Evolutionary conservation across 495 filamentous ascomycete species (phyloP).

Genomic region (Hypoxylon lienhwacheense): DNA sequence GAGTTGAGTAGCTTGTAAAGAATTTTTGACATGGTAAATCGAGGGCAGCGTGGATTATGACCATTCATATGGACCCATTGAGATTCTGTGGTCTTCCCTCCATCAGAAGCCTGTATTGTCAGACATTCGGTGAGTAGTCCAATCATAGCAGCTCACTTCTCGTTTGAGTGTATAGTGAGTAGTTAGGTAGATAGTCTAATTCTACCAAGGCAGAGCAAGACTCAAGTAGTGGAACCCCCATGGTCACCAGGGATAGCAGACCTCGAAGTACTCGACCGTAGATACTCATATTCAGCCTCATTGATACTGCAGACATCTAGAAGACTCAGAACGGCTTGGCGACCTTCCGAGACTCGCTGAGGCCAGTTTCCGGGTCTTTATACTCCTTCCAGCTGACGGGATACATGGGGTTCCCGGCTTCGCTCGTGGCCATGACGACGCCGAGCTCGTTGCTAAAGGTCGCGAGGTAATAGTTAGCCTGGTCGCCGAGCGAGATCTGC

Average conservation of each 20-base stretch:
- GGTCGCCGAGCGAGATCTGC: conserved; percentile 91
- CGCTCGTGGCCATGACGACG: conserved; percentile 90
- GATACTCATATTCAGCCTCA: neutral
- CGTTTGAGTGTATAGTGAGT: too few species aligned
- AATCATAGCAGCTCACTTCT: too few species aligned
- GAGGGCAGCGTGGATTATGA: too few species aligned
- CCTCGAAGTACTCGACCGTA: neutral
- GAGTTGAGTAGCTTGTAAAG: too few species aligned
- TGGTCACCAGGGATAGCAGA: neutral
- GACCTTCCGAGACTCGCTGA: conserved; percentile 82
- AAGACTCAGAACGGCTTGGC: conserved; percentile 81
- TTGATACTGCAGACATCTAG: too few species aligned
- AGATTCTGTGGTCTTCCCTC: too few species aligned
- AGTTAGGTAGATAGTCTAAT: neutral
- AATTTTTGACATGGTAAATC: too few species aligned
- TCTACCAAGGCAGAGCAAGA: neutral
- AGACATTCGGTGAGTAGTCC: too few species aligned
- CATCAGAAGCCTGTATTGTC: too few species aligned
- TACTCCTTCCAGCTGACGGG: conserved; percentile 96
- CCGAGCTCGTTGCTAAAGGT: conserved; percentile 90
- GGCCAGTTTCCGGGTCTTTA: conserved; percentile 76
- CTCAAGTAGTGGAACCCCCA: neutral
- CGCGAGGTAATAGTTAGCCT: conserved; percentile 87
- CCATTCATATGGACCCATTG: too few species aligned
- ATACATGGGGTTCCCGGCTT: conserved; percentile 84